These are phyloP conservation scores for Colletotrichum echinochloae DNA, from an alignment of 2,329 filamentous ascomycete species.

Conservation along the genomic window DNA sequence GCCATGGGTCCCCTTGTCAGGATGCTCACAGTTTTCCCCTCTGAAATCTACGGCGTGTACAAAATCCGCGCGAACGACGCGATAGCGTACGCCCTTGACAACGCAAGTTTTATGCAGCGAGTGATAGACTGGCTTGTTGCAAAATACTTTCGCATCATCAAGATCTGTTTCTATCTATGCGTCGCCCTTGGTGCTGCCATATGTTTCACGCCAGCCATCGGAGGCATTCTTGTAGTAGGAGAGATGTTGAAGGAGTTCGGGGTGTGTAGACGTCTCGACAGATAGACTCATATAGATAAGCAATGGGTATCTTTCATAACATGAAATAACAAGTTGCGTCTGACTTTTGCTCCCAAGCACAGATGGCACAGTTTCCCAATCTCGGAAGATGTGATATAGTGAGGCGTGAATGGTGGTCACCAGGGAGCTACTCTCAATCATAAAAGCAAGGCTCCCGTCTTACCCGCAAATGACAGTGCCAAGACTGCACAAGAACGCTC, in stretches of 20 bases:
- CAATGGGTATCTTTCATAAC: background rate
- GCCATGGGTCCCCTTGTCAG: slow-evolving; percentile 29
- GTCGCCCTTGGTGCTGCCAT: slow-evolving; percentile 21
- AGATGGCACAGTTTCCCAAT: background rate
- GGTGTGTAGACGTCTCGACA: slow-evolving; percentile 31
- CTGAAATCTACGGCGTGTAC: slow-evolving; percentile 31
- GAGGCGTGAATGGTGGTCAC: background rate
- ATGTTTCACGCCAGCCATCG: slow-evolving; percentile 29
- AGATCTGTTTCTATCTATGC: slow-evolving; percentile 28
- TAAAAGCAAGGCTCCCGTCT: background rate
- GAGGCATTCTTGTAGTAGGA: slow-evolving; percentile 31
- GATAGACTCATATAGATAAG: background rate
- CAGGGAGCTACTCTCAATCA: background rate
- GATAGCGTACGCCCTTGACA: slow-evolving; percentile 35
- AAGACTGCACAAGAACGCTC: background rate
- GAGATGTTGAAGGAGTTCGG: slow-evolving; percentile 33
- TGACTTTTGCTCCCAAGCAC: background rate
- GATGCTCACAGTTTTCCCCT: slow-evolving; percentile 22
- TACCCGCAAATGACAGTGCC: background rate
- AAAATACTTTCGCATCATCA: slow-evolving; percentile 33
- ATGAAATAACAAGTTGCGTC: background rate
- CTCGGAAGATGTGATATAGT: background rate
- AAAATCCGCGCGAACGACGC: slow-evolving; percentile 32
- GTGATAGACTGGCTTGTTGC: slow-evolving; percentile 37
- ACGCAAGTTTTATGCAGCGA: slow-evolving; percentile 27